Conservation (phyloP, 306 rosid genomes). For the Geum urbanum region DNA sequence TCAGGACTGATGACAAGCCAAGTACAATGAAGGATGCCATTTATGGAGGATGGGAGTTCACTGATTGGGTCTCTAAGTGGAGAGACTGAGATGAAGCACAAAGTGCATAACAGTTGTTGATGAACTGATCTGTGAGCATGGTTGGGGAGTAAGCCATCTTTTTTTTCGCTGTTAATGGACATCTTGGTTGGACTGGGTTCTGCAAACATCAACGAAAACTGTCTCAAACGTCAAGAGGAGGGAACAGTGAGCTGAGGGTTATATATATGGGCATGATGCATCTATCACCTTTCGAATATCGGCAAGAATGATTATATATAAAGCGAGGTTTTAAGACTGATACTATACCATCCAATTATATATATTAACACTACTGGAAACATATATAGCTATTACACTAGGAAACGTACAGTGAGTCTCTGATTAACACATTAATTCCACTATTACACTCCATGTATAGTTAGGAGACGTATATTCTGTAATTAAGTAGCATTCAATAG, state of each 20-base stretch:
- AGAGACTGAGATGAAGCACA: not conserved
- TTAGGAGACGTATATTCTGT: too few relatives aligned
- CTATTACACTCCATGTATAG: too few relatives aligned
- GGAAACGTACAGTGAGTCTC: too few relatives aligned
- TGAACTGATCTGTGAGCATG: constrained; percentile 38
- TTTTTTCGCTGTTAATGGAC: constrained; percentile 23
- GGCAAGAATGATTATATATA: constrained; percentile 28
- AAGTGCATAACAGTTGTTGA: constrained; percentile 55
- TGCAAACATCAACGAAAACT: constrained; percentile 6
- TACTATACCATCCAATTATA: not conserved
- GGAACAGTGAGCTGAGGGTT: constrained; percentile 8
- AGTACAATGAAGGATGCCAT: constrained; percentile 32
- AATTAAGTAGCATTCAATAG: too few relatives aligned
- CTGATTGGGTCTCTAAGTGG: not conserved
- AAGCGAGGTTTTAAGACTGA: constrained; percentile 1
- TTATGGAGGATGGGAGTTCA: constrained; percentile 30
- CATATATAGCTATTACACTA: too few relatives aligned
- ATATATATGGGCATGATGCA: not conserved
- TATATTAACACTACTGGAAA: not conserved
- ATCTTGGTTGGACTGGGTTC: constrained; percentile 41
- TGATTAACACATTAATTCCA: too few relatives aligned
- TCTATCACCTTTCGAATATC: constrained; percentile 3
- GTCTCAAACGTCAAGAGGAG: constrained; percentile 22
- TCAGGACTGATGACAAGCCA: not conserved
- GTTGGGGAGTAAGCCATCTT: constrained; percentile 44